These are phyloP conservation scores for Parmelia sp. DNA, from an alignment of 495 filamentous ascomycete genomes.

Conservation along the genomic window DNA sequence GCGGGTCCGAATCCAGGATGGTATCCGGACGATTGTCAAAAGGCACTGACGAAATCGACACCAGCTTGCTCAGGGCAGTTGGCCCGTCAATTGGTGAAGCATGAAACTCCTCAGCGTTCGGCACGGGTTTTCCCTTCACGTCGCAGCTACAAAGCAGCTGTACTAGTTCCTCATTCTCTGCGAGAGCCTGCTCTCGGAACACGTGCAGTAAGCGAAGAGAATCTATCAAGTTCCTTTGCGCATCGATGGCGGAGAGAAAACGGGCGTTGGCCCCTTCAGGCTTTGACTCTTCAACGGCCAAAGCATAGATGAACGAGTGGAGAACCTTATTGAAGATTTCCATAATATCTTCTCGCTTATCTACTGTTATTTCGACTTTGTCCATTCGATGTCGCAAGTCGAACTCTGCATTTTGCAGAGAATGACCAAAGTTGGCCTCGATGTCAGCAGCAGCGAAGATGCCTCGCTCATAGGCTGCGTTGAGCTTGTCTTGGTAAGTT, in stretches of 20 bases:
- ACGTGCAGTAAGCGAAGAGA: neutral
- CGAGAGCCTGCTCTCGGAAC: neutral
- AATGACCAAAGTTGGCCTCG: neutral
- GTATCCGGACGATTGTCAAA: neutral
- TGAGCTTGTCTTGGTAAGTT: too few relatives aligned
- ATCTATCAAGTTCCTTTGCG: neutral
- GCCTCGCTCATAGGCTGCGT: neutral
- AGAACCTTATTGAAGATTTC: neutral
- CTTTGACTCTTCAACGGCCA: neutral
- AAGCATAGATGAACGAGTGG: neutral
- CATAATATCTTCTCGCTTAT: neutral
- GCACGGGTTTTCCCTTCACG: neutral
- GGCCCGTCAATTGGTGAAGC: neutral
- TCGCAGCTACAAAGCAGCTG: neutral
- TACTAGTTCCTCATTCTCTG: neutral
- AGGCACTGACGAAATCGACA: neutral
- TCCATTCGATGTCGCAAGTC: neutral
- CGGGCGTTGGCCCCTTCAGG: neutral
- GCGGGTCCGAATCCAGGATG: neutral
- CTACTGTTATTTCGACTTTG: neutral
- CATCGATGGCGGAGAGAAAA: neutral
- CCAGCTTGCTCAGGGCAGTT: neutral
- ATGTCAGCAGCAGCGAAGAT: neutral
- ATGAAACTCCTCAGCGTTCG: neutral
- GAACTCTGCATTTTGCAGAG: neutral